phyloP scores from a whole-genome alignment of 2,329 filamentous ascomycete genomes.

The Fusarium oxysporum region DNA sequence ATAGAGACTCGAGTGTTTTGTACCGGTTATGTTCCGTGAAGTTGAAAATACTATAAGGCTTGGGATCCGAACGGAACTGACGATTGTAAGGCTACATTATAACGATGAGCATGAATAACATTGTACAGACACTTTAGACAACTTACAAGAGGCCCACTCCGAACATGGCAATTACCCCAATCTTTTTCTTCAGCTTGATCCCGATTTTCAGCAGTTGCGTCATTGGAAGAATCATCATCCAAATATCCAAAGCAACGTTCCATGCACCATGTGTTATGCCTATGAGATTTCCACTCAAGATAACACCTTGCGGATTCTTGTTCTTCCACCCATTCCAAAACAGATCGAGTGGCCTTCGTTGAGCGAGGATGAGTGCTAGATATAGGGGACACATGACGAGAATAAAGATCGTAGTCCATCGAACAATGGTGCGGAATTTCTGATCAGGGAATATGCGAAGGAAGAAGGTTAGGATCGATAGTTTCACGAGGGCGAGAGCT shows the following conservation, averaged over 20 bases:
- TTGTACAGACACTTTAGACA: accelerated
- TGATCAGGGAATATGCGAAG: conserved; percentile 5
- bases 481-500: not conserved
- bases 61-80: not conserved
- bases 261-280: not conserved
- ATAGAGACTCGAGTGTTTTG: accelerated
- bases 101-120: accelerated
- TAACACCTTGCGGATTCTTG: not conserved
- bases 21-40: not conserved
- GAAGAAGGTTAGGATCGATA: conserved; percentile 7
- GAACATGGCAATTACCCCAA: conserved; percentile 16
- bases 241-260: conserved; percentile 15
- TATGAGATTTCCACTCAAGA: not conserved
- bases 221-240: conserved; percentile 15
- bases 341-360: not conserved
- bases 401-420: not conserved
- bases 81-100: not conserved
- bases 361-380: not conserved
- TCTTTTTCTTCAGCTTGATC: not conserved
- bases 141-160: conserved; percentile 5
- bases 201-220: not conserved
- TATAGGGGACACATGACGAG: accelerated
- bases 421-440: not conserved
- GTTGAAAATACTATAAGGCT: not conserved
- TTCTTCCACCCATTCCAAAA: conserved; percentile 14